Evolutionary conservation across 768 basidiomycete genomes (phyloP), one percentile per base, ranked within the genome.

Genomic region (Gyrodon lividus): DNA sequence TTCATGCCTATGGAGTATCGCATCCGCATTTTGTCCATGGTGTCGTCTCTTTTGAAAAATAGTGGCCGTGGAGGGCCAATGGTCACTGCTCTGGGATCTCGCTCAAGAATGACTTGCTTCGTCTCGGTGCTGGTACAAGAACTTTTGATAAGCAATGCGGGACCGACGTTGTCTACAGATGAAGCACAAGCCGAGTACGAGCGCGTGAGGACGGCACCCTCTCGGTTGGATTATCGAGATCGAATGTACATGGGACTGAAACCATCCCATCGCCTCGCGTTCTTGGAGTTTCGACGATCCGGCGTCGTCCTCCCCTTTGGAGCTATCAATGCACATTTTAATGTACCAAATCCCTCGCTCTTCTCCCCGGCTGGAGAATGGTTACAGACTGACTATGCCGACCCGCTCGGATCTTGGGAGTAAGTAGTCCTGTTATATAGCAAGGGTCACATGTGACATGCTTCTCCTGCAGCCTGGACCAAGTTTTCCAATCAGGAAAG

Each of bases 351-450:
- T 43, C 45, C 75, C n/a, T 69, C 77, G 30, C 70, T 79, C 42
- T 82, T 80, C 56, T 69, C 71, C 4, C 54, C 70, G 4, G 51
- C 69, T 43, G 78, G 81, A 12, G 60, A 68, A 45, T 82, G 79
- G 79, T 56, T 79, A 20, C 66, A 66, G 43, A 58, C 63, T 14
- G 71, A 73, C 31, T 66, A 61, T 28, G 68, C 73, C 4, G 77
- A 74, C 38, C 79, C 81, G 0, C 68, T 82, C 1, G 69, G 68
- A 31, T 75, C 76, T 17, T 83, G 79, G 79, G 72, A 79, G 77
- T 77, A 56, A 60, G 73, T 65, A 12, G 17, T 52, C 43, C 16
- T 14, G 1, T 24, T 22, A 8, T 2, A 38, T 24, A 31, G 12
- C 8, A 31, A 17, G 31, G 17, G 26, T 6, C 44, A 52, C 39